Percentiles rank a stretch among this genome's conserved stretches.
phyloP scores from a whole-genome alignment of 2,329 filamentous ascomycete genomes.

The Blumeria graminis region DNA sequence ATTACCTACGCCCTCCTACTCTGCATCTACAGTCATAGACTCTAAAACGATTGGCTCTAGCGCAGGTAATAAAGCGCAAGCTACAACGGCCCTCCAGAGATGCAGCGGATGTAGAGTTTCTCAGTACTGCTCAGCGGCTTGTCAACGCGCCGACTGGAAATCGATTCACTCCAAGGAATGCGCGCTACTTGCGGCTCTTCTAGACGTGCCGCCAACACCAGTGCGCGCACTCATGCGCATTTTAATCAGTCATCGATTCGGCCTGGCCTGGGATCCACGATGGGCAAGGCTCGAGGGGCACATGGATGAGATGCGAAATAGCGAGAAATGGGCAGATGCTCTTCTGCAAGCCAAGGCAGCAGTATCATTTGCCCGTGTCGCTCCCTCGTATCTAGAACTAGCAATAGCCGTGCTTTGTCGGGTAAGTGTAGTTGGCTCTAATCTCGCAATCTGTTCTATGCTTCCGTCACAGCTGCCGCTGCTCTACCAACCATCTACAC shows the following conservation, averaged over 20 bases:
- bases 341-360: constrained; percentile 25
- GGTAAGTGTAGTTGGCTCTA: constrained; percentile 16
- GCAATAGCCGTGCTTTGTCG: constrained; percentile 28
- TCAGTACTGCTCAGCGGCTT: constrained; percentile 28
- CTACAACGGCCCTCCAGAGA: constrained; percentile 4
- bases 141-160: constrained; percentile 30
- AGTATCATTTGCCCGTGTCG: constrained; percentile 21
- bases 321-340: constrained; percentile 19
- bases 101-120: constrained; percentile 30
- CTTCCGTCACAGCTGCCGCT: neutral
- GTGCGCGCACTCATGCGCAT: constrained; percentile 29
- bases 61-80: neutral
- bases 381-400: constrained; percentile 16
- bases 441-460: neutral
- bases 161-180: constrained; percentile 30
- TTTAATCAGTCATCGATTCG: constrained; percentile 17
- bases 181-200: constrained; percentile 19
- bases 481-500: neutral
- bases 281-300: constrained; percentile 22
- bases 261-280: constrained; percentile 15
- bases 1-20: constrained; percentile 2
- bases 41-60: no score
- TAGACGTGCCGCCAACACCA: constrained; percentile 24
- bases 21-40: neutral
- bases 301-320: constrained; percentile 13